Percentiles rank a stretch among this genome's conserved stretches.
Evolutionary conservation across 176 grass and related monocot species (phyloP).

Genomic region (Bonia amplexicaulis): DNA sequence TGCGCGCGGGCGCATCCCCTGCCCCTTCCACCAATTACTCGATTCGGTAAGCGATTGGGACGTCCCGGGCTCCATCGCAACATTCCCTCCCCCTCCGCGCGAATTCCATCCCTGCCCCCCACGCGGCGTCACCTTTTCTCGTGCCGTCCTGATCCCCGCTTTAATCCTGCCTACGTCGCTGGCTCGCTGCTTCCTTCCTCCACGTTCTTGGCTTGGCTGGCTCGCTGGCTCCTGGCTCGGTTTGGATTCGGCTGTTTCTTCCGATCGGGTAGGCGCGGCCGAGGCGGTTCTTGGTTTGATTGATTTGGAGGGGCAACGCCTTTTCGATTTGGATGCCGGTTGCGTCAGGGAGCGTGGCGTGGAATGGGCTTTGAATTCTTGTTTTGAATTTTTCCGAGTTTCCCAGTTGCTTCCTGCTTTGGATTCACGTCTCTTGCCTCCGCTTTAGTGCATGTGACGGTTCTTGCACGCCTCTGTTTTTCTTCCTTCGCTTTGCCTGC

Average conservation of each 20-base stretch:
- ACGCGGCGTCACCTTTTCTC: background rate
- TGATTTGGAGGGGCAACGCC: background rate
- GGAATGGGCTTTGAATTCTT: background rate
- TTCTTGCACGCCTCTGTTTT: constrained; percentile 24
- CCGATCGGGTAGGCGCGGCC: constrained; percentile 27
- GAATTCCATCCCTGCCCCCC: background rate
- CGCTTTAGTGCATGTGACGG: background rate
- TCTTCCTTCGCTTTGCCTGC: constrained; percentile 6
- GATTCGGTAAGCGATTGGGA: constrained; percentile 14
- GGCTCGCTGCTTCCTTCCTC: background rate
- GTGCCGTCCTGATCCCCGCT: background rate
- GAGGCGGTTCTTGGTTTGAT: background rate
- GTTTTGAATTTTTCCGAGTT: background rate
- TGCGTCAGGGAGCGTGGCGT: background rate
- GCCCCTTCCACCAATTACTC: background rate
- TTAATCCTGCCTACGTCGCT: background rate
- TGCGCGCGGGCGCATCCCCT: background rate
- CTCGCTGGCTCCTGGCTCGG: background rate
- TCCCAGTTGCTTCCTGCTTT: constrained; percentile 15
- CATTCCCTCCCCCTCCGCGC: constrained; percentile 9
- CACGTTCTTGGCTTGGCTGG: background rate
- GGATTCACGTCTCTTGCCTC: background rate
- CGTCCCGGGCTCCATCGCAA: background rate
- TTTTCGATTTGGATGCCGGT: constrained; percentile 7
- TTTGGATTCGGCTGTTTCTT: constrained; percentile 3